Percentiles rank a stretch among this genome's conserved stretches.
phyloP scores from a whole-genome alignment of 257 asterid genomes.

The Scutellaria minor region DNA sequence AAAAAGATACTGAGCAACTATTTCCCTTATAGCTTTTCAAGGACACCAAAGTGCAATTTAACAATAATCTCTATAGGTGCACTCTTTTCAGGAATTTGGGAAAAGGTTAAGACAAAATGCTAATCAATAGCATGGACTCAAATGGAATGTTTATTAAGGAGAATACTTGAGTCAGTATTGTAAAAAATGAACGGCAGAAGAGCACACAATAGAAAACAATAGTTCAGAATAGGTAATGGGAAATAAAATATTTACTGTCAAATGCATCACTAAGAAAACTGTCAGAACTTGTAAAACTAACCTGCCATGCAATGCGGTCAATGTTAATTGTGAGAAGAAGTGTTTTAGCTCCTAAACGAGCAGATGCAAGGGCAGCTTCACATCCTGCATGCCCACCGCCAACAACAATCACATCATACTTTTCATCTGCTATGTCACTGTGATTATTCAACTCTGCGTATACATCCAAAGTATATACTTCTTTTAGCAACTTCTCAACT shows the following conservation, averaged over 20 bases:
- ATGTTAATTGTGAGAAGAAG: slow-evolving; percentile 95
- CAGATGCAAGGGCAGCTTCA: slow-evolving; percentile 98
- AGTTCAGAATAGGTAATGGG: neutral
- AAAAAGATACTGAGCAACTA: neutral
- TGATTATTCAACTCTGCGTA: slow-evolving; percentile 51
- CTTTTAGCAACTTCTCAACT: slow-evolving; percentile 24
- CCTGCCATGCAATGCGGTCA: slow-evolving; percentile 99
- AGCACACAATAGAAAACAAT: neutral
- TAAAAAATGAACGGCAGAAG: neutral
- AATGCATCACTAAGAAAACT: neutral
- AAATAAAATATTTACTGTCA: neutral
- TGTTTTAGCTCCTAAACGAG: slow-evolving; percentile 93
- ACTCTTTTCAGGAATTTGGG: neutral
- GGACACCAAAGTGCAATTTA: neutral
- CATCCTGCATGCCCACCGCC: slow-evolving; percentile 99
- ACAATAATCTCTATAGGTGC: neutral
- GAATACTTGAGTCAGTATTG: neutral
- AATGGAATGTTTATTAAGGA: neutral
- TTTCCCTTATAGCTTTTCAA: neutral
- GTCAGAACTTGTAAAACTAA: slow-evolving; percentile 30
- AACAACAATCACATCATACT: slow-evolving; percentile 91
- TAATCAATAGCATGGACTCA: slow-evolving; percentile 1
- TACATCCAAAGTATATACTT: slow-evolving; percentile 19
- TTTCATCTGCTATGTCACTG: slow-evolving; percentile 59
- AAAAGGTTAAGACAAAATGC: neutral